Percentiles rank a stretch among this genome's conserved stretches.
These are phyloP conservation scores for Postia placenta DNA, from an alignment of 768 basidiomycete species.

Conservation along the genomic window DNA sequence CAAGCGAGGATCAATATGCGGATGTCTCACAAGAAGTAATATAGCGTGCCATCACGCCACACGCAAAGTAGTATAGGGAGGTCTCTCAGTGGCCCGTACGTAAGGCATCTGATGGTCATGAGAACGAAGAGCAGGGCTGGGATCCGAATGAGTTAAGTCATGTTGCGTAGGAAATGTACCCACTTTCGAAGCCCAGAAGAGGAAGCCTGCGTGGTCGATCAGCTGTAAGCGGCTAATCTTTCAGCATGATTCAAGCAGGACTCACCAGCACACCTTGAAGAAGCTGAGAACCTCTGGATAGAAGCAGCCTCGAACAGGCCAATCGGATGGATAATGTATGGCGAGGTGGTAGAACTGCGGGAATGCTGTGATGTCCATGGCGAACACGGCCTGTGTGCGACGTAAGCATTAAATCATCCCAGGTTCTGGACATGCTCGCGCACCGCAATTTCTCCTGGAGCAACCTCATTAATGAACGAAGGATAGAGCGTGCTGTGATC, in stretches of 20 bases:
- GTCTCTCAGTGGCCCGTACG: constrained; percentile 10
- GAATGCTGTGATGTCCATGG: background rate
- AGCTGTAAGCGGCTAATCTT: background rate
- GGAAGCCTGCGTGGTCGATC: constrained; percentile 5
- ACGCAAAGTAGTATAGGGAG: constrained; percentile 10
- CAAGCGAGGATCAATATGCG: constrained; percentile 6
- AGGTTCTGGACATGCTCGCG: no score
- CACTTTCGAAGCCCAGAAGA: constrained; percentile 11
- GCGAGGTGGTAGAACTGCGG: background rate
- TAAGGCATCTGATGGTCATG: constrained; percentile 11
- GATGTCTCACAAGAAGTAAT: constrained; percentile 10
- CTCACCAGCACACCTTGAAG: constrained; percentile 9
- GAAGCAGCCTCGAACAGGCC: constrained; percentile 11
- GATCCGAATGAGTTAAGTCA: background rate
- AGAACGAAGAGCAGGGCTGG: constrained; percentile 12
- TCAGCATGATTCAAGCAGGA: background rate
- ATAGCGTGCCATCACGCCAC: constrained; percentile 12
- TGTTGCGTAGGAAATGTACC: background rate
- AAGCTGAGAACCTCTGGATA: background rate
- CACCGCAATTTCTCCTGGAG: no score
- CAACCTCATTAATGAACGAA: no score
- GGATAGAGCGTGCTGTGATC: background rate
- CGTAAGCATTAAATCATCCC: background rate
- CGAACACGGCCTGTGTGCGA: background rate
- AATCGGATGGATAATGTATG: constrained; percentile 5